Conservation (phyloP, 768 basidiomycete genomes). For the Fomitopsis serialis region DNA sequence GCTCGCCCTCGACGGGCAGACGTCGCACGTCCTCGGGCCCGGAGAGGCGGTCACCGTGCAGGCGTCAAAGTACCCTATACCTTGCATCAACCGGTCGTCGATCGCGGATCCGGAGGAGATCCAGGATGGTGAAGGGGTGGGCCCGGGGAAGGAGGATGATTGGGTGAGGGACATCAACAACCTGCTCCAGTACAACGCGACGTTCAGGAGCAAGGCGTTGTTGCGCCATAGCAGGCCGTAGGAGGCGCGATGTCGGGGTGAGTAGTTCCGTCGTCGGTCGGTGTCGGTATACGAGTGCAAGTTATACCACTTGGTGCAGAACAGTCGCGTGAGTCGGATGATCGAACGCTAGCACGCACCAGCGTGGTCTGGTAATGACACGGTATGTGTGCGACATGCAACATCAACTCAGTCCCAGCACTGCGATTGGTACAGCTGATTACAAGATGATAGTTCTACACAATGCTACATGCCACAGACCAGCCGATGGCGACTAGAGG, state of each 20-base stretch:
- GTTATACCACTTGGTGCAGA: no score
- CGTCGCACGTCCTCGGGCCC: conserved; percentile 74
- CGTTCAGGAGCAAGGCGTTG: conserved; percentile 87
- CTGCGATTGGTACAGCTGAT: no score
- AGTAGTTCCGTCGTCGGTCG: no score
- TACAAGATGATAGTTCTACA: no score
- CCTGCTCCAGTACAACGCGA: conserved; percentile 89
- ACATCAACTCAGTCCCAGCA: no score
- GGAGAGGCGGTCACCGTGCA: conserved; percentile 84
- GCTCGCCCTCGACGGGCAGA: conserved; percentile 90
- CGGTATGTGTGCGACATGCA: no score
- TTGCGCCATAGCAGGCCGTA: conserved; percentile 67
- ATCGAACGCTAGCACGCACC: no score
- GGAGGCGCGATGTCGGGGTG: neutral
- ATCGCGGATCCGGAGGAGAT: conserved; percentile 42
- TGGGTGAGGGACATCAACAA: conserved; percentile 99
- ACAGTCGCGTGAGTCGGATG: no score
- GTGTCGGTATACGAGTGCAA: no score
- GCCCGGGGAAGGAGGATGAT: conserved; percentile 81
- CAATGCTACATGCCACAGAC: no score
- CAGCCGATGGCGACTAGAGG: no score
- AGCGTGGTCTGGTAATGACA: no score
- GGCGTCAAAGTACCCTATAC: conserved; percentile 85
- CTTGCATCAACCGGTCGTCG: conserved; percentile 86
- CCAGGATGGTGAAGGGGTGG: conserved; percentile 51